Conservation (phyloP, 2,329 filamentous ascomycete genomes). For the Alternaria triticimaculans region DNA sequence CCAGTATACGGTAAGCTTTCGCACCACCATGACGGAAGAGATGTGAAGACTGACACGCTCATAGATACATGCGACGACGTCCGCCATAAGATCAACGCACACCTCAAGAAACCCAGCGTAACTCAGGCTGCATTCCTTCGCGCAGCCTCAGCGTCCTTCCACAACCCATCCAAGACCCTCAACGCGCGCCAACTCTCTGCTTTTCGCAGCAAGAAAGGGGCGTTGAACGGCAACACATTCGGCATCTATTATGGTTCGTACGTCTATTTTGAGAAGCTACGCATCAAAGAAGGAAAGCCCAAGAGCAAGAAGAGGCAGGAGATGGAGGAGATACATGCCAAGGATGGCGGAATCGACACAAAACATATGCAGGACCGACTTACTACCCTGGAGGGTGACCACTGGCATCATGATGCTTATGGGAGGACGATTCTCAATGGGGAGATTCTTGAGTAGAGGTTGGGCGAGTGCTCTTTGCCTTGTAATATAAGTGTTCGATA, state of each 20-base stretch:
- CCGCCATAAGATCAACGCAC: slow-evolving; percentile 62
- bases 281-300: slow-evolving; percentile 59
- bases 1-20: slow-evolving; percentile 53
- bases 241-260: slow-evolving; percentile 62
- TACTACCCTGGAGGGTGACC: background rate
- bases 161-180: slow-evolving; percentile 46
- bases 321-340: slow-evolving; percentile 55
- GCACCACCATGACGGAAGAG: no score
- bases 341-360: slow-evolving; percentile 10
- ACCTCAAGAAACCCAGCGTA: slow-evolving; percentile 56
- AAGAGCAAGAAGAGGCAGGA: slow-evolving; percentile 60
- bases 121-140: slow-evolving; percentile 62
- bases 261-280: slow-evolving; percentile 66
- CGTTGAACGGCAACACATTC: slow-evolving; percentile 57
- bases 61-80: slow-evolving; percentile 63
- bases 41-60: background rate
- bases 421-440: background rate
- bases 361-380: background rate
- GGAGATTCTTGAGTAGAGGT: background rate
- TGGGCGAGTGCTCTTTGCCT: background rate
- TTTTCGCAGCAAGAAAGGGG: slow-evolving; percentile 60
- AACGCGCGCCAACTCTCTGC: slow-evolving; percentile 55
- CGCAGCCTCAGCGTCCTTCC: slow-evolving; percentile 55
- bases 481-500: background rate
- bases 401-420: background rate